Conservation (phyloP, 2,329 filamentous ascomycete species). For the Xylaria multiplex region DNA sequence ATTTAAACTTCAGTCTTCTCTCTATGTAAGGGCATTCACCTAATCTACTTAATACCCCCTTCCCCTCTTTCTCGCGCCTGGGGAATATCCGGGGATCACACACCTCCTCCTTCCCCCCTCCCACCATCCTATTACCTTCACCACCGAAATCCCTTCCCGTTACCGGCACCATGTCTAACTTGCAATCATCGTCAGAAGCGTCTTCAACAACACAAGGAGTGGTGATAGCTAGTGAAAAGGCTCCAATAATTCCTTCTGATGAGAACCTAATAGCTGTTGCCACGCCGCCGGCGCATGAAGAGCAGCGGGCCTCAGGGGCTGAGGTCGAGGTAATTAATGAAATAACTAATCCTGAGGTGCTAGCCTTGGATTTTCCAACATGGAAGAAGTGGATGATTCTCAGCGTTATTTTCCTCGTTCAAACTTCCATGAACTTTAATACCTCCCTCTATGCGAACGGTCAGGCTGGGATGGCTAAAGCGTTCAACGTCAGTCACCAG, state of each 20-base stretch:
- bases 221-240: slow-evolving; percentile 4
- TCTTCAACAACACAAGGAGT: not conserved
- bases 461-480: slow-evolving; percentile 55
- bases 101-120: not conserved
- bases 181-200: not conserved
- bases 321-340: slow-evolving; percentile 53
- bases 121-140: not conserved
- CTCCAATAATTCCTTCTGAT: not conserved
- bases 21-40: not conserved
- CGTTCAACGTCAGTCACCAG: slow-evolving; percentile 59
- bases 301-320: not conserved
- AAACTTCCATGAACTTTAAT: slow-evolving; percentile 67
- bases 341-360: slow-evolving; percentile 57
- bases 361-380: slow-evolving; percentile 57
- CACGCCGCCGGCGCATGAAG: slow-evolving; percentile 16
- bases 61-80: slow-evolving; percentile 10
- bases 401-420: slow-evolving; percentile 61
- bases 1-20: slow-evolving; percentile 22
- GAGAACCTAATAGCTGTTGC: slow-evolving; percentile 4
- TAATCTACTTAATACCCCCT: slow-evolving; percentile 8
- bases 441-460: slow-evolving; percentile 63
- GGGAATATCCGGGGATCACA: slow-evolving; percentile 7
- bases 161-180: slow-evolving; percentile 11
- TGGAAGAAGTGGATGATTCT: slow-evolving; percentile 65
- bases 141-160: not conserved